Evolutionary conservation across 2,329 filamentous ascomycete species (phyloP), one percentile per base, ranked within the genome.

Genomic region (Tolypocladium ovalisporum): DNA sequence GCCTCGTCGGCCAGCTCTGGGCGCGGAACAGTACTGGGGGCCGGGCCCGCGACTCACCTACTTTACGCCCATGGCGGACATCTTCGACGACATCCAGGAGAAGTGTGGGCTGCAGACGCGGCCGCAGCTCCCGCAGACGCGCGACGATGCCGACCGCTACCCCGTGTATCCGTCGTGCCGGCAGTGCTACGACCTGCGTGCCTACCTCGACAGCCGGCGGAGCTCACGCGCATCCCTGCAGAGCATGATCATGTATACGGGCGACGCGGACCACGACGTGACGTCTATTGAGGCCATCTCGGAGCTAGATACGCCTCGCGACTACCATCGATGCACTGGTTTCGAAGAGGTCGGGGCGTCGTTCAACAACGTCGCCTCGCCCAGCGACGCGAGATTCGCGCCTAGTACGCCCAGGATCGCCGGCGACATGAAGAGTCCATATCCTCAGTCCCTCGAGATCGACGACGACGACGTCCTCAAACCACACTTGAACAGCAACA

Each of bases 81-180:
- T 77, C 17, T 72, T 77, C 27, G 74, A 78, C 42, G 75, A 77
- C 52, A 75, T 76, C 29, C 74, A 76, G 57, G 75, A 77, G 60
- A 71, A 70, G 54, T 77, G 74, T 54, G 72, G 69, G 2, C 67
- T 75, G 61, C 66, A 71, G 49, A 62, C 63, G 8, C 68, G 73
- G 19, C 74, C 75, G 0, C 68, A 69, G 56, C 68, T 77, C 27
- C 75, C 75, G 0, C 71, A 74, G 56, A 64, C 72, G 53, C 70
- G 72, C 4, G 70, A 75, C 44, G 73, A 76, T 32, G 70, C 68
- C 8, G 73, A 75, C 37, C 66, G 70, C 6, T 75, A 71, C 59
- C 67, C 73, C 1, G 66, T 70, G 2, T 73, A 75, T 54, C 75
- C 75, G 0, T 64, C 71, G 0, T 77, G 75, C 56, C 68, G 67